A percentile compares a stretch with the other conserved stretches of the same genome.
Conservation (phyloP, 139 green algal species). For the Coelastrella sp. region DNA sequence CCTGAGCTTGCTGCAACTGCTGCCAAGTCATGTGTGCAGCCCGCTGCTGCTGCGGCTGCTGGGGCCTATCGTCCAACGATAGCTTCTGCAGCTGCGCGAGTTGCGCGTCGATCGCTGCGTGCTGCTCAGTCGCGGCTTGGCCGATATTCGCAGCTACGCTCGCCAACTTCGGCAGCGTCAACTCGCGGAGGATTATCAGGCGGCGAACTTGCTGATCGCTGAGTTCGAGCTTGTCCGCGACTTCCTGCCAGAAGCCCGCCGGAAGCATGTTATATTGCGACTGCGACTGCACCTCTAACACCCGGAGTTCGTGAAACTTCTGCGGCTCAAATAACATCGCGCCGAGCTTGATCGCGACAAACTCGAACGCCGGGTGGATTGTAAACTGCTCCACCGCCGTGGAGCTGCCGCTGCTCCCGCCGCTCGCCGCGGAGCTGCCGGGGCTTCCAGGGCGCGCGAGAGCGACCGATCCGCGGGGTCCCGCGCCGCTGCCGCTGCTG, state of each 20-base stretch:
- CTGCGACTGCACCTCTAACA: background rate
- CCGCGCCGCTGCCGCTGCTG: background rate
- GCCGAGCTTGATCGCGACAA: background rate
- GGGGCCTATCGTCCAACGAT: background rate
- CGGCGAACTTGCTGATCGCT: background rate
- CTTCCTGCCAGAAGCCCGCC: background rate
- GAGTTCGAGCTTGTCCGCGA: background rate
- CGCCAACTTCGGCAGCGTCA: background rate
- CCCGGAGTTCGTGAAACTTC: background rate
- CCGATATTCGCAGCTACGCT: background rate
- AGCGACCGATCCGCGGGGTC: background rate
- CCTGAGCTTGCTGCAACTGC: background rate
- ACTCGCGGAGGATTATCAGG: background rate
- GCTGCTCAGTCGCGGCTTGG: background rate
- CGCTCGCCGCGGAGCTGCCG: background rate
- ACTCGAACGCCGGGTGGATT: background rate
- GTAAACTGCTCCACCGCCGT: background rate
- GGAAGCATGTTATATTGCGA: background rate
- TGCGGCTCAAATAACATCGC: background rate
- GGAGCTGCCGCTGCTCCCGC: background rate
- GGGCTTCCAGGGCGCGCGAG: background rate
- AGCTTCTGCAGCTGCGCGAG: background rate
- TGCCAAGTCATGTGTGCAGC: background rate
- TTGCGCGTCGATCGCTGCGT: background rate
- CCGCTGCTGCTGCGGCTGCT: constrained; percentile 3